phyloP scores from a whole-genome alignment of 495 filamentous ascomycete species.

The Recurvomyces mirabilis region DNA sequence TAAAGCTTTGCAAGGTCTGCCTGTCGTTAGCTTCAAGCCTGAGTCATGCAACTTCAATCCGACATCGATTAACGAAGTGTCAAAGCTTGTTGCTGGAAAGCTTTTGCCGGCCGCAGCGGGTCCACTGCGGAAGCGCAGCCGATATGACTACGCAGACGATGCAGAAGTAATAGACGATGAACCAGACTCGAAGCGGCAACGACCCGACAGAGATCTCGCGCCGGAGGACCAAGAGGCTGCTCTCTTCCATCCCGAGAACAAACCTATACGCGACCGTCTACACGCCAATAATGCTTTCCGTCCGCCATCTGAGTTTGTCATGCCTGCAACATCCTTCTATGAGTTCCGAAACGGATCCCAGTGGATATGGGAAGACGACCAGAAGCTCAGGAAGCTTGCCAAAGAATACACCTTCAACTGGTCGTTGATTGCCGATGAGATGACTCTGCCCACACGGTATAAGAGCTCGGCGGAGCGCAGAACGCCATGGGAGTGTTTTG shows the following conservation, averaged over 20 bases:
- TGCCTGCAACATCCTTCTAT: slow-evolving; percentile 83
- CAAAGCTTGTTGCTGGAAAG: slow-evolving; percentile 73
- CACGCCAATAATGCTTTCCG: slow-evolving; percentile 88
- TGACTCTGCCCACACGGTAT: slow-evolving; percentile 61
- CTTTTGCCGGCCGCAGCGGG: slow-evolving; percentile 56
- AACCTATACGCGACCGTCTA: slow-evolving; percentile 75
- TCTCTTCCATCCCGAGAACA: slow-evolving; percentile 81
- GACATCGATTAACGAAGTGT: slow-evolving; percentile 62
- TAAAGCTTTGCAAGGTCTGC: slow-evolving; percentile 51
- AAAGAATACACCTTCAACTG: slow-evolving; percentile 94
- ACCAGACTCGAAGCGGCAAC: slow-evolving; percentile 29
- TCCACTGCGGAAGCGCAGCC: slow-evolving; percentile 61
- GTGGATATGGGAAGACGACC: slow-evolving; percentile 82
- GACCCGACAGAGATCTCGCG: slow-evolving; percentile 35
- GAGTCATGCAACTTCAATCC: slow-evolving; percentile 32
- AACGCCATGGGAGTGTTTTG: slow-evolving; percentile 98
- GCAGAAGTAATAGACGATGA: slow-evolving; percentile 23
- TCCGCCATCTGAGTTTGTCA: slow-evolving; percentile 77
- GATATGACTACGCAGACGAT: slow-evolving; percentile 67
- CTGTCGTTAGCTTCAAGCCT: slow-evolving; percentile 27
- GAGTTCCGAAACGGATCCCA: slow-evolving; percentile 76
- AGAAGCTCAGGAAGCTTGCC: slow-evolving; percentile 71
- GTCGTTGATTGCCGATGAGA: slow-evolving; percentile 75
- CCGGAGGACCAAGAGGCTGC: slow-evolving; percentile 71
- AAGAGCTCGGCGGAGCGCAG: slow-evolving; percentile 76